Base-by-base conservation (phyloP, 1,284 basidiomycete genomes). In the Meripilus lineatus region DNA sequence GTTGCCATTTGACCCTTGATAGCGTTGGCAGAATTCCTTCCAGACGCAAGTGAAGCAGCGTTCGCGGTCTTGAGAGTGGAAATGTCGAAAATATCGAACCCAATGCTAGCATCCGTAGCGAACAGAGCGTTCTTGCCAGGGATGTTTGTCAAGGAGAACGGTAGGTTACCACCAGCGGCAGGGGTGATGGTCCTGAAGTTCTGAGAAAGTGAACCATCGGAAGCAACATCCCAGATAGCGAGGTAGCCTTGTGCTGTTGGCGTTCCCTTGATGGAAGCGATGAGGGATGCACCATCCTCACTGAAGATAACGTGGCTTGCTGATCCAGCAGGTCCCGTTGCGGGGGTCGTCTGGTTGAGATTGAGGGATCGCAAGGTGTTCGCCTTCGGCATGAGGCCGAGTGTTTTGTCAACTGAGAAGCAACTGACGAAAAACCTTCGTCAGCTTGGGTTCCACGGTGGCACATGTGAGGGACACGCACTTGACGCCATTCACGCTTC, bases 181-280 rank as follows among this genome's bases (percentile, higher is more conserved):
- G 58, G 51, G 7, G 54, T 42, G 28, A 58, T 30, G 36, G 46
- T 48, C 20, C 40, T 52, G 53, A 59, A 60, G 35, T 58, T 42
- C 25, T 45, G 23, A 10, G 64, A 64, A 23, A 67, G 58, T 15
- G 58, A 48, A 40, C 63, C 62, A 40, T 60, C 50, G 4, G 52
- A 18, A 20, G 60, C 58, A 25, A 74, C 58, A 46, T 70, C 67
- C 71, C 71, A 77, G 7, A 67, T 57, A 3, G 71, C 70, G 46
- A 77, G 54, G 61, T 68, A 74, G 4, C 73, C 73, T 8, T 70
- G 69, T 3, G 58, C 59, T 5, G 53, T 50, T 3, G 69, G 66
- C 20, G 59, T 49, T 21, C 74, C 74, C 53, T 76, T 75, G 51
- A 74, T 66, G 14, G 72, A 69, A 5, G 62, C 73, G 38, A 74